phyloP scores from a whole-genome alignment of 1,284 basidiomycete species.

The Moesziomyces sp. region DNA sequence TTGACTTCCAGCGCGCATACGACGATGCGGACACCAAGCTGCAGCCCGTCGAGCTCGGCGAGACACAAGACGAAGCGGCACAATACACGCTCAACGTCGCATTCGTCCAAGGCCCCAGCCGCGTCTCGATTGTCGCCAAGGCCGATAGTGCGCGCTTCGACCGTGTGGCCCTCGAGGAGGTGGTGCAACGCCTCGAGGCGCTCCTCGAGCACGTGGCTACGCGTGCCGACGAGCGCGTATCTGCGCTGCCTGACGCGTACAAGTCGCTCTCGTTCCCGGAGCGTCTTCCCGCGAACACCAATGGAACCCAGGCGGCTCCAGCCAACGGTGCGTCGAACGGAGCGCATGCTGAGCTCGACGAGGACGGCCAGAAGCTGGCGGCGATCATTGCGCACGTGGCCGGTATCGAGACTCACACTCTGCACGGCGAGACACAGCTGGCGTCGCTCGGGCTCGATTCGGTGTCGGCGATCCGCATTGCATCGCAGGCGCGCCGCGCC shows the following conservation, averaged over 20 bases:
- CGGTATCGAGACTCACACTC: slow-evolving; percentile 17
- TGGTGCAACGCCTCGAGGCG: slow-evolving; percentile 31
- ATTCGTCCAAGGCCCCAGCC: slow-evolving; percentile 38
- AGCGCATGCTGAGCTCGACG: slow-evolving; percentile 6
- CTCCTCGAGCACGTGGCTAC: slow-evolving; percentile 27
- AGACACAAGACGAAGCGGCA: slow-evolving; percentile 15
- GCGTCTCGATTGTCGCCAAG: slow-evolving; percentile 44
- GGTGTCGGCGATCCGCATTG: slow-evolving; percentile 61
- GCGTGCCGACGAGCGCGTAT: slow-evolving; percentile 11
- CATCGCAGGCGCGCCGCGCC: slow-evolving; percentile 44
- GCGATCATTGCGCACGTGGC: slow-evolving; percentile 38
- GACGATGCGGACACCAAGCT: slow-evolving; percentile 9
- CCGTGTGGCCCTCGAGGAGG: slow-evolving; percentile 9
- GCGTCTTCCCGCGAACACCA: slow-evolving; percentile 4
- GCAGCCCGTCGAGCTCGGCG: slow-evolving; percentile 7
- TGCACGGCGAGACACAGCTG: slow-evolving; percentile 41
- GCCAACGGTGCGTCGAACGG: slow-evolving; percentile 2
- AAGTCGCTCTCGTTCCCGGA: slow-evolving; percentile 10
- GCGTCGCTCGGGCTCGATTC: slow-evolving; percentile 62
- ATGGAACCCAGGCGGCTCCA: background rate
- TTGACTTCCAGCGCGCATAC: slow-evolving; percentile 56
- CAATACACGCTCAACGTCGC: slow-evolving; percentile 63
- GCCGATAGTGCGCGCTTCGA: slow-evolving; percentile 36
- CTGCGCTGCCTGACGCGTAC: slow-evolving; percentile 13
- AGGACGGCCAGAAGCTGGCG: slow-evolving; percentile 40